Conservation (phyloP, 1,284 basidiomycete genomes). For the Athelia psychrophila region DNA sequence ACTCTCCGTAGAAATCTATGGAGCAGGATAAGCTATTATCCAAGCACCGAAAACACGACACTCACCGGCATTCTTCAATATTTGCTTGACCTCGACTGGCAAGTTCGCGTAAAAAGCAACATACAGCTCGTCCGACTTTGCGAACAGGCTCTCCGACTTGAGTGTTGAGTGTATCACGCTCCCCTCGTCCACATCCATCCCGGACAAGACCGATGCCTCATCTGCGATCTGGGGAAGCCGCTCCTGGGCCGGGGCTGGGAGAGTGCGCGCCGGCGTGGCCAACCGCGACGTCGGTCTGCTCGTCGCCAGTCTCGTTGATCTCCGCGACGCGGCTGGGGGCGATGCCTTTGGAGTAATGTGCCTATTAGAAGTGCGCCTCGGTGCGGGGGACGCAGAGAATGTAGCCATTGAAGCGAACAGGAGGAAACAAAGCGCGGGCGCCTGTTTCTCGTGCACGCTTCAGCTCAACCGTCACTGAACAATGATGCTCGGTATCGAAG, state of each 20-base stretch:
- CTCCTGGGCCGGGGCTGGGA: constrained; percentile 19
- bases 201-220: constrained; percentile 38
- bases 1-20: constrained; percentile 64
- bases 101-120: constrained; percentile 69
- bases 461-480: background rate
- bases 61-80: constrained; percentile 64
- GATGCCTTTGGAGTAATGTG: constrained; percentile 33
- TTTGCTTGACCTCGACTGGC: constrained; percentile 71
- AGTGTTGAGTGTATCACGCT: constrained; percentile 26
- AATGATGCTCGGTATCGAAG: constrained; percentile 67
- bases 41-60: constrained; percentile 1
- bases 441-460: background rate
- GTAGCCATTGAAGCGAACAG: constrained; percentile 35
- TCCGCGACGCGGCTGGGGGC: constrained; percentile 32
- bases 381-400: constrained; percentile 50
- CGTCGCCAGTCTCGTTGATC: constrained; percentile 11
- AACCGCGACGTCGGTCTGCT: constrained; percentile 26
- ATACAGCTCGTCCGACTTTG: constrained; percentile 68
- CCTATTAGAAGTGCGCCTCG: constrained; percentile 40
- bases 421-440: no score
- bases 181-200: constrained; percentile 68
- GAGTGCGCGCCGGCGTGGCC: constrained; percentile 29
- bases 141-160: constrained; percentile 53
- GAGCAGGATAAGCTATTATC: constrained; percentile 2
- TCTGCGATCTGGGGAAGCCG: constrained; percentile 16